Conservation (phyloP, 768 basidiomycete genomes). For the Infundibulicybe gibba region DNA sequence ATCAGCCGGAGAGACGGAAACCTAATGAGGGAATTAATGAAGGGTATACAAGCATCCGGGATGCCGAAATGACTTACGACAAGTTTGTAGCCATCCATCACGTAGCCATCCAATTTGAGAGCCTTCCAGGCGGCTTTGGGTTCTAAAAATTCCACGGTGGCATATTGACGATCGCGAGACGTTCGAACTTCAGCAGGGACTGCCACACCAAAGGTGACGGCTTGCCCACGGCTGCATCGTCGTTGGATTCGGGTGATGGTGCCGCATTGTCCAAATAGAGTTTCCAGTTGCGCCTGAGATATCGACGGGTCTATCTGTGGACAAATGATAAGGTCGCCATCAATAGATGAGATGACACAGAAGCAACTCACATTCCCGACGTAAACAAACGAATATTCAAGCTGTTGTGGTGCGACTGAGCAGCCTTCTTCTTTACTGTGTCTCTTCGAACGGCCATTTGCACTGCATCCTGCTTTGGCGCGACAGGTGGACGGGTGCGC, state of each 20-base stretch:
- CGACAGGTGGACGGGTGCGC: not conserved
- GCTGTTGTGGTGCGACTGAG: conserved; percentile 3
- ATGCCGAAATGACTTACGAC: conserved; percentile 29
- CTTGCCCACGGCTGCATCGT: conserved; percentile 40
- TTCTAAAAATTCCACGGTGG: conserved; percentile 41
- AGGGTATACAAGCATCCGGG: not conserved
- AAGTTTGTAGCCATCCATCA: conserved; percentile 32
- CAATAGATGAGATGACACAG: not conserved
- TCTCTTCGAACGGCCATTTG: conserved; percentile 21
- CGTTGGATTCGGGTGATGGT: conserved; percentile 26
- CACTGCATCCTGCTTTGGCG: conserved; percentile 15
- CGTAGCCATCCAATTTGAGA: conserved; percentile 30
- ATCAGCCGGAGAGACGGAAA: conserved; percentile 28
- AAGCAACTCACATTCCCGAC: conserved; percentile 57
- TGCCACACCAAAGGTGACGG: conserved; percentile 19
- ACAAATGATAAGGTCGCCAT: not conserved
- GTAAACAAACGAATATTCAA: conserved; percentile 34
- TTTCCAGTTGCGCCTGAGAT: conserved; percentile 24
- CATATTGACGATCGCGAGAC: conserved; percentile 43
- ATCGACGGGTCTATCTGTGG: conserved; percentile 31
- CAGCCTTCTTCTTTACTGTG: conserved; percentile 7
- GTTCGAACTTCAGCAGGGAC: conserved; percentile 15
- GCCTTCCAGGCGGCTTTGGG: conserved; percentile 35
- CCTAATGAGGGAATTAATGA: conserved; percentile 19
- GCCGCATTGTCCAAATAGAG: conserved; percentile 34